These are phyloP conservation scores for Jacaranda mimosifolia DNA, from an alignment of 257 asterid genomes.

Conservation along the genomic window DNA sequence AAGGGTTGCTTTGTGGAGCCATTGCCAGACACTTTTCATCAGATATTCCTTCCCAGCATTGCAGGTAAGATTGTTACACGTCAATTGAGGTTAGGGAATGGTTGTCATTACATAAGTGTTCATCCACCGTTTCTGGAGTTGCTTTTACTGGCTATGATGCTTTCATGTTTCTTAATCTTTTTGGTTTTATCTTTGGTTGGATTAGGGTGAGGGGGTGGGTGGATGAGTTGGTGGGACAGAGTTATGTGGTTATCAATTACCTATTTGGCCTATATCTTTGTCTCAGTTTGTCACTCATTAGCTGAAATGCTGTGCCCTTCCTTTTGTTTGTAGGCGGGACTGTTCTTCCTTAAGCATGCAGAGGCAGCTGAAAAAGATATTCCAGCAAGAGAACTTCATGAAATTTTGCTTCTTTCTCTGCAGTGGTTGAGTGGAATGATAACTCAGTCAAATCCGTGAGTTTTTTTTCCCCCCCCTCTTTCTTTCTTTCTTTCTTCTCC, in stretches of 20 bases:
- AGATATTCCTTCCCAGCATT: conserved; percentile 87
- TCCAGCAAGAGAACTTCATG: conserved; percentile 93
- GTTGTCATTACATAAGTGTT: conserved; percentile 24
- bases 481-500: background rate
- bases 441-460: conserved; percentile 87
- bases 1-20: conserved; percentile 96
- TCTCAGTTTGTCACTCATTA: conserved; percentile 25
- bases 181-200: conserved; percentile 19
- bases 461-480: background rate
- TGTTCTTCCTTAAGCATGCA: conserved; percentile 93
- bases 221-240: conserved; percentile 19
- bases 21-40: conserved; percentile 93
- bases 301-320: conserved; percentile 29
- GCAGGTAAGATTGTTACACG: conserved; percentile 60
- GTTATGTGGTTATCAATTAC: conserved; percentile 28
- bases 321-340: conserved; percentile 74
- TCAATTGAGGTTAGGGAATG: conserved; percentile 33
- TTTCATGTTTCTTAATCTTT: conserved; percentile 14
- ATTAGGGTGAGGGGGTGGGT: conserved; percentile 26
- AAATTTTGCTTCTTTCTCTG: conserved; percentile 83
- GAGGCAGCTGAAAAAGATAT: conserved; percentile 86
- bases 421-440: conserved; percentile 97
- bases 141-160: conserved; percentile 22
- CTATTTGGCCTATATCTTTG: conserved; percentile 29
- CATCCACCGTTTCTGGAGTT: conserved; percentile 13